These are phyloP conservation scores for Fusarium hainanense DNA, from an alignment of 2,329 filamentous ascomycete genomes.

Conservation along the genomic window DNA sequence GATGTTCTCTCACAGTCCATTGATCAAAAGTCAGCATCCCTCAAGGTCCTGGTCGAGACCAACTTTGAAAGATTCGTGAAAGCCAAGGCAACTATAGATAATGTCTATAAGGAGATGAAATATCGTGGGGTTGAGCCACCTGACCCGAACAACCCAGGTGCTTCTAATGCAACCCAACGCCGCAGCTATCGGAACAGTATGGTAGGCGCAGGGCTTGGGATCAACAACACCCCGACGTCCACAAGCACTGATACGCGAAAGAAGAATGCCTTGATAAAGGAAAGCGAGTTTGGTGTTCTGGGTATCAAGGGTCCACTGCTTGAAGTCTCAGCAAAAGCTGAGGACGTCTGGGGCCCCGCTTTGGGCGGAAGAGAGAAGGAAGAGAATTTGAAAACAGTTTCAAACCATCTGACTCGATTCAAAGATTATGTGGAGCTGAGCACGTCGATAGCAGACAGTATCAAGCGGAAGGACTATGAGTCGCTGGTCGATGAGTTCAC, in stretches of 20 bases:
- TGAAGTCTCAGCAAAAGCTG: conserved; percentile 91
- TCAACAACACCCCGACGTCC: conserved; percentile 53
- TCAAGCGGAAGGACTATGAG: conserved; percentile 92
- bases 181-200: conserved; percentile 70
- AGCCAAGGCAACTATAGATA: conserved; percentile 97
- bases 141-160: conserved; percentile 56
- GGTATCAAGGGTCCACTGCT: conserved; percentile 89
- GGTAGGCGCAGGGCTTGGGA: conserved; percentile 50
- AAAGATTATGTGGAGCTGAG: conserved; percentile 86
- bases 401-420: conserved; percentile 80
- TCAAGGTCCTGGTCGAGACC: conserved; percentile 95
- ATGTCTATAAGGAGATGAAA: conserved; percentile 98
- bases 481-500: conserved; percentile 86
- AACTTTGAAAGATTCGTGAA: conserved; percentile 99
- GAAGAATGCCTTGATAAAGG: conserved; percentile 92
- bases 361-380: conserved; percentile 92
- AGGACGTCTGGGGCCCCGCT: conserved; percentile 97
- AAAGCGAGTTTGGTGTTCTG: conserved; percentile 89
- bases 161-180: conserved; percentile 76
- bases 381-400: conserved; percentile 82
- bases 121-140: conserved; percentile 69
- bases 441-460: conserved; percentile 80
- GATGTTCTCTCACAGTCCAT: conserved; percentile 91
- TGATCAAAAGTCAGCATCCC: conserved; percentile 95
- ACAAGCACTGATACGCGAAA: conserved; percentile 68